phyloP scores from a whole-genome alignment of 495 filamentous ascomycete species.

The Xylaria nigripes region DNA sequence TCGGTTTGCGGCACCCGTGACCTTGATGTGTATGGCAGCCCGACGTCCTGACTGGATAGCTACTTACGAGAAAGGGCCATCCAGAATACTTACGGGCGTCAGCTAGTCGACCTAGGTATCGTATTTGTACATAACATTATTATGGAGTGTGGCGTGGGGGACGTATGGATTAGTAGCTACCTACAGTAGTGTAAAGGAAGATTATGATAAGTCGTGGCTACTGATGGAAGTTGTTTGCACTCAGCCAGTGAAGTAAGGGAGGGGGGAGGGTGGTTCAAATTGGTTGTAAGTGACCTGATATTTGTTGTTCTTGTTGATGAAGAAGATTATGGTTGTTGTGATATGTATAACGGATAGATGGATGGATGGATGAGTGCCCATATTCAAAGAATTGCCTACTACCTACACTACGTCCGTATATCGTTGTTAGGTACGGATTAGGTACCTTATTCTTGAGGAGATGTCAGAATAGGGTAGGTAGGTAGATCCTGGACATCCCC shows the following conservation, averaged over 20 bases:
- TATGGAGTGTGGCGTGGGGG: background rate
- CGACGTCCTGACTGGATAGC: conserved; percentile 4
- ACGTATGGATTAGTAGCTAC: too few relatives aligned
- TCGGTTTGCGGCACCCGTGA: conserved; percentile 11
- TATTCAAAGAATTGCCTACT: too few relatives aligned
- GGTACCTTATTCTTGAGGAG: too few relatives aligned
- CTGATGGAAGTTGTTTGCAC: background rate
- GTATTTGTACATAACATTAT: too few relatives aligned
- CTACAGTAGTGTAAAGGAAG: background rate
- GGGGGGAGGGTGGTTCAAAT: background rate
- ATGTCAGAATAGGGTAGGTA: too few relatives aligned
- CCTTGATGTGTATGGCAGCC: conserved; percentile 5
- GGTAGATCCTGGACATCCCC: too few relatives aligned
- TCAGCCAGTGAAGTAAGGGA: too few relatives aligned
- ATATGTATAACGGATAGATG: background rate
- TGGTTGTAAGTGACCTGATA: background rate
- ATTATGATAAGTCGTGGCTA: background rate
- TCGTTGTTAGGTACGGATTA: too few relatives aligned
- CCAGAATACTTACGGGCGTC: background rate
- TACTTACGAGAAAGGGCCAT: conserved; percentile 4
- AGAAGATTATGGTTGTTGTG: background rate
- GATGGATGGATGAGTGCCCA: too few relatives aligned
- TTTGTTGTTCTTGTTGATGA: background rate
- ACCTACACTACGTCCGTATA: too few relatives aligned
- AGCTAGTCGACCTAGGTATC: too few relatives aligned